Base-by-base conservation (phyloP, 2,329 filamentous ascomycete species). In the Venturia asperata region DNA sequence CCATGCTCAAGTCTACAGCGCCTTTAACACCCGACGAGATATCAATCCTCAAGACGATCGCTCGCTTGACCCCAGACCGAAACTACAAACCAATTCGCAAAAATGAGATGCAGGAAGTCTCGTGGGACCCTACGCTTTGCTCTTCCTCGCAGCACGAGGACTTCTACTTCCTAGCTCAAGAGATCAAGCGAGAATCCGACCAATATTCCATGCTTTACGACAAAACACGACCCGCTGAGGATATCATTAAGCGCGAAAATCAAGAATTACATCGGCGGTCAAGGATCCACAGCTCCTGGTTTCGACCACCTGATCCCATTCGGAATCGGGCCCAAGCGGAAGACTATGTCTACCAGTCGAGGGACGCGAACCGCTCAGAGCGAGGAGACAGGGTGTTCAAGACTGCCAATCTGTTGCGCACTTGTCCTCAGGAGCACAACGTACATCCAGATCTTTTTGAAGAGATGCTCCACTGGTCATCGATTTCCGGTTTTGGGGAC, bases 61-160 rank as follows among this genome's bases (percentile, higher is more conserved):
- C 30, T 39, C n/a, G 56, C 24, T 15, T 61, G 30, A 42, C 56
- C 19, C 56, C 34, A 9, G 34, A 61, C 13, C 30, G 19, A 24
- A 30, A n/a, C 9, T 39, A 39, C 34, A 39, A 21, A 39, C 52
- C 34, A 17, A n/a, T 34, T 24, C n/a, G 56, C 7, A 34, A 61
- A 4, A 42, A 21, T 19, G 21, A 56, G 11, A 30, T 27, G 24
- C 52, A 56, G 52, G 21, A 56, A 56, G 52, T 56, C 13, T 30
- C 15, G 6, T 56, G 52, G 52, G 15, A 56, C 17, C 10, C 52
- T 37, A 30, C 9, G 9, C 43, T 63, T 39, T 55, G 45, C 19
- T 13, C 62, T 1, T 43, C 62, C 15, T 55, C 47, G 10, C 62
- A 64, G 62, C 27, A 58, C 19, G 43, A 52, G 27, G 62, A n/a